phyloP scores from a whole-genome alignment of 1,139 yeast genomes.

The Kazachstania sp. region DNA sequence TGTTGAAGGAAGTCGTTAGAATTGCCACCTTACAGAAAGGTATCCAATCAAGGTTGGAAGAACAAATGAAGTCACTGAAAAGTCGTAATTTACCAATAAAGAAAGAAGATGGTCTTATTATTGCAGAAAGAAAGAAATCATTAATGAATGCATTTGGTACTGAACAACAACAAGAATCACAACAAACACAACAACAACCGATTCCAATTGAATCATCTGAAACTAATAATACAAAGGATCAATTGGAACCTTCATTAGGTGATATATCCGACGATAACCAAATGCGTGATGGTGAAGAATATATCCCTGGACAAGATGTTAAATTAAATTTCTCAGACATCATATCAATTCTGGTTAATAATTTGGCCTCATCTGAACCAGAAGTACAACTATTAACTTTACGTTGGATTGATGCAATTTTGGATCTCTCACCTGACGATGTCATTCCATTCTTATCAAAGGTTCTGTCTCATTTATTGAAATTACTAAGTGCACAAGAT shows the following conservation, averaged over 20 bases:
- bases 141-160: constrained; percentile 24
- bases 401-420: constrained; percentile 71
- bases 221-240: background rate
- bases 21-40: constrained; percentile 53
- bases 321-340: constrained; percentile 73
- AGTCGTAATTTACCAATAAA: constrained; percentile 14
- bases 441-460: constrained; percentile 60
- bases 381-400: constrained; percentile 75
- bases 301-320: constrained; percentile 81
- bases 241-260: constrained; percentile 8
- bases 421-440: constrained; percentile 69
- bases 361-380: constrained; percentile 63
- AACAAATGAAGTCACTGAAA: constrained; percentile 9
- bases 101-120: constrained; percentile 26
- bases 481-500: constrained; percentile 46
- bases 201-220: background rate
- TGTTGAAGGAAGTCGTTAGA: constrained; percentile 72
- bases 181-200: constrained; percentile 5
- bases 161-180: constrained; percentile 7
- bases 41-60: constrained; percentile 14
- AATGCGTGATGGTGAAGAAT: constrained; percentile 42
- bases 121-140: constrained; percentile 31
- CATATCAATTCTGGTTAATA: constrained; percentile 69
- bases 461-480: constrained; percentile 46
- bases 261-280: constrained; percentile 2